Percentiles rank a stretch among this genome's conserved stretches.
These are phyloP conservation scores for Dactylellina sp. DNA, from an alignment of 2,329 filamentous ascomycete genomes.

Conservation along the genomic window DNA sequence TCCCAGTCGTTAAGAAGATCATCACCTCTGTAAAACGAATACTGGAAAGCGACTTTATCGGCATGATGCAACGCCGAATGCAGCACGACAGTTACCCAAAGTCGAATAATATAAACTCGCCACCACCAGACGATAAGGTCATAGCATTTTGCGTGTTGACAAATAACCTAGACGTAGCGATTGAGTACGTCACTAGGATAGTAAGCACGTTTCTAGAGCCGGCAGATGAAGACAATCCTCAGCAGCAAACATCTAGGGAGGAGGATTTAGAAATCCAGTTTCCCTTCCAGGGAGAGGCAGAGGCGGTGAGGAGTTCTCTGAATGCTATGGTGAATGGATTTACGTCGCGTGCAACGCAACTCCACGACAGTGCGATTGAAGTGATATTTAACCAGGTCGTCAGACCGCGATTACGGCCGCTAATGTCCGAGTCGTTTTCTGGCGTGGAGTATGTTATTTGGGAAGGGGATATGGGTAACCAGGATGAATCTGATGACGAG, in stretches of 20 bases:
- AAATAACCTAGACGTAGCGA: slow-evolving; percentile 93
- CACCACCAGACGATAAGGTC: slow-evolving; percentile 85
- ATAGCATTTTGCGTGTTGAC: slow-evolving; percentile 91
- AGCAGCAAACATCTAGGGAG: neutral
- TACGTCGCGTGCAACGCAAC: slow-evolving; percentile 79
- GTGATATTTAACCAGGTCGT: slow-evolving; percentile 90
- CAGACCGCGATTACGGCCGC: slow-evolving; percentile 83
- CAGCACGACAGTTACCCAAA: slow-evolving; percentile 93
- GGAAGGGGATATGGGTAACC: slow-evolving; percentile 66
- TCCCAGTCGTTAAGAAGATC: slow-evolving; percentile 79
- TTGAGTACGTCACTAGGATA: slow-evolving; percentile 90
- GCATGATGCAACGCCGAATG: slow-evolving; percentile 98
- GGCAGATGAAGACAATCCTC: slow-evolving; percentile 14
- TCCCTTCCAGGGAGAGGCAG: slow-evolving; percentile 80
- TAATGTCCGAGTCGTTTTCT: slow-evolving; percentile 88
- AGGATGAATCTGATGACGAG: slow-evolving; percentile 64
- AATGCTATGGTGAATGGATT: slow-evolving; percentile 78
- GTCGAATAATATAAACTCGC: slow-evolving; percentile 50
- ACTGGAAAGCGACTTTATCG: slow-evolving; percentile 88
- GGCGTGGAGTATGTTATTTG: slow-evolving; percentile 86
- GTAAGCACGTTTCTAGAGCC: slow-evolving; percentile 69
- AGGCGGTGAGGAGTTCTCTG: slow-evolving; percentile 76
- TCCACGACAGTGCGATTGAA: slow-evolving; percentile 84
- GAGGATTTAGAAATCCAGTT: slow-evolving; percentile 74
- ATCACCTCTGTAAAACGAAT: slow-evolving; percentile 83